phyloP scores from a whole-genome alignment of 148 eudicot genomes.

The Agrostemma githago region DNA sequence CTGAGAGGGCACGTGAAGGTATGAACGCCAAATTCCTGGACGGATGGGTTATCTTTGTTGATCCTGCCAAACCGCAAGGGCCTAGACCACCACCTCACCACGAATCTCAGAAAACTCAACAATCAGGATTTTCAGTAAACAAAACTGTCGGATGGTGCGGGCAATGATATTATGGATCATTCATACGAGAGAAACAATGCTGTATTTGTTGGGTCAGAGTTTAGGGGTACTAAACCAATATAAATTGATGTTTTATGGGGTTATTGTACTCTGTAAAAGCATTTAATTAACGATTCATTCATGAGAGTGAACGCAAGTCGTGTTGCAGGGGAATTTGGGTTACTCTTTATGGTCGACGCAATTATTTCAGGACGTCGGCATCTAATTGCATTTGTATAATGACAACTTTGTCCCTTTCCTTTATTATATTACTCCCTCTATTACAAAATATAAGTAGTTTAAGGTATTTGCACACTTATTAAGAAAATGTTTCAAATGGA shows the following conservation, averaged over 20 bases:
- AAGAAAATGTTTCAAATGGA: too few relatives aligned
- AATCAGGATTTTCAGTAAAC: constrained; percentile 59
- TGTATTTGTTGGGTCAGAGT: not conserved
- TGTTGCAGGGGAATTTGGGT: not conserved
- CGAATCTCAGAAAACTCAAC: constrained; percentile 35
- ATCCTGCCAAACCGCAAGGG: constrained; percentile 82
- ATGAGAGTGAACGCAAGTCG: not conserved
- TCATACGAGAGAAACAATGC: not conserved
- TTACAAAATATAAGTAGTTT: too few relatives aligned
- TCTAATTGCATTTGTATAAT: too few relatives aligned
- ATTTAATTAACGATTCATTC: not conserved
- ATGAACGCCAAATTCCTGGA: constrained; percentile 88
- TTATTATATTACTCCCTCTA: too few relatives aligned
- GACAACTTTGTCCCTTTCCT: too few relatives aligned
- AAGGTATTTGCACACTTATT: too few relatives aligned
- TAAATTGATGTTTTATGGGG: not conserved
- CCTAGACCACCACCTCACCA: constrained; percentile 52
- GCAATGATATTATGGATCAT: not conserved
- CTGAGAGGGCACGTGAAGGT: constrained; percentile 69
- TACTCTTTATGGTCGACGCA: too few relatives aligned
- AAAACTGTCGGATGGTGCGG: constrained; percentile 95
- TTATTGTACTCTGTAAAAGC: not conserved
- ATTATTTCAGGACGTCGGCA: too few relatives aligned
- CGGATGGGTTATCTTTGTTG: constrained; percentile 98
- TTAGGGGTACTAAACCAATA: not conserved